phyloP scores from a whole-genome alignment of 108 stramenopile species.

The Mayamaea pseudoterrestris region DNA sequence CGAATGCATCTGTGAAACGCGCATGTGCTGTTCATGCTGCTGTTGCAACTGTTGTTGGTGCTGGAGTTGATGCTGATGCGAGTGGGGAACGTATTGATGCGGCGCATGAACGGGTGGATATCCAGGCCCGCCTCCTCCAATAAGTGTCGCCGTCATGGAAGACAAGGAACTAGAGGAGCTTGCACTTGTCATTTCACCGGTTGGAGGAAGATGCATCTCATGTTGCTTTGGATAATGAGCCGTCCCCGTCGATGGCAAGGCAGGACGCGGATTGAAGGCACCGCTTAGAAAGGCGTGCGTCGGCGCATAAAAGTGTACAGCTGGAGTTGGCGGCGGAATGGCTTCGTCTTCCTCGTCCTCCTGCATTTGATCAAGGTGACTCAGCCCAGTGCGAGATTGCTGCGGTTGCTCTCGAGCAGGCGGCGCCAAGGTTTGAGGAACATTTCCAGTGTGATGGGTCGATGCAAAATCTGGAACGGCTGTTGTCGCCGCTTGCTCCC shows the following conservation, averaged over 20 bases:
- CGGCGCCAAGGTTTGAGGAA: neutral
- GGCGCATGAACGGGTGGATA: neutral
- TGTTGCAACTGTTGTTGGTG: conserved; percentile 9
- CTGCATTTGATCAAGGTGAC: too few species aligned
- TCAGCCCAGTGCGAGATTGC: too few species aligned
- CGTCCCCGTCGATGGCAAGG: too few species aligned
- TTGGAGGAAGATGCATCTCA: too few species aligned
- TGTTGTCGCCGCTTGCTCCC: conserved; percentile 11
- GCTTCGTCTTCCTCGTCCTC: too few species aligned
- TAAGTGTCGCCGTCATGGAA: conserved; percentile 30
- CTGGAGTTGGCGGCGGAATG: too few species aligned
- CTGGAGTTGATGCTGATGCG: conserved; percentile 8
- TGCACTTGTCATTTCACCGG: too few species aligned
- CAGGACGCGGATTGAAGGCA: too few species aligned
- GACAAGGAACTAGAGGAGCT: conserved; percentile 35
- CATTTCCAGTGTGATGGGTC: neutral
- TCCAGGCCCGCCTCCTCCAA: conserved; percentile 38
- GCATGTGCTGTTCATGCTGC: conserved; percentile 1
- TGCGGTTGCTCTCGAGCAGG: neutral
- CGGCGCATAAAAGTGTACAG: too few species aligned
- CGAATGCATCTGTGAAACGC: neutral
- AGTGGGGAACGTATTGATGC: too few species aligned
- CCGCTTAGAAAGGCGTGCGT: too few species aligned
- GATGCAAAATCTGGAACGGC: conserved; percentile 11
- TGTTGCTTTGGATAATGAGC: too few species aligned